Percentiles rank a stretch among this genome's conserved stretches.
Conservation (phyloP, 1,284 basidiomycete genomes). For the Cryptococcus sp. region DNA sequence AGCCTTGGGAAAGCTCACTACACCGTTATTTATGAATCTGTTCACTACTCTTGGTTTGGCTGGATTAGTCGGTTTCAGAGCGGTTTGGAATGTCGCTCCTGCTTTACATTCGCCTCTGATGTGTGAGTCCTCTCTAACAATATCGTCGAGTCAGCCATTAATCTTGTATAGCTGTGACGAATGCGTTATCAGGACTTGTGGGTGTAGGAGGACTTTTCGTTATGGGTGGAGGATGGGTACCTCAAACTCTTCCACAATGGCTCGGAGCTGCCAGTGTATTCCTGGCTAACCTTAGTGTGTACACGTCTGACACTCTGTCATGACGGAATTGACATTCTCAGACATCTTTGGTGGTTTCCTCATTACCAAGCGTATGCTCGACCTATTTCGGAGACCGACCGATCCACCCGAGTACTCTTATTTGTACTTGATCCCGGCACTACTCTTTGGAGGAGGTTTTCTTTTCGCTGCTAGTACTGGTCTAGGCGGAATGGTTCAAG, state of each 20-base stretch:
- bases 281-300: conserved; percentile 63
- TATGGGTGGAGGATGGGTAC: conserved; percentile 80
- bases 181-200: conserved; percentile 58
- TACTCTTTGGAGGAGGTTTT: conserved; percentile 74
- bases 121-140: conserved; percentile 19
- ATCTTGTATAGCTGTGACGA: conserved; percentile 31
- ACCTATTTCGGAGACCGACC: conserved; percentile 78
- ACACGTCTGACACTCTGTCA: not conserved
- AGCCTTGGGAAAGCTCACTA: conserved; percentile 69
- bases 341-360: conserved; percentile 77
- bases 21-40: conserved; percentile 73
- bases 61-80: conserved; percentile 74
- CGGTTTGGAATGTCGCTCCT: conserved; percentile 79
- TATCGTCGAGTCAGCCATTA: conserved; percentile 1
- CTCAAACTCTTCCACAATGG: conserved; percentile 68
- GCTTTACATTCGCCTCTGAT: conserved; percentile 61
- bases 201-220: conserved; percentile 79
- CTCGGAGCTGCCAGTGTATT: conserved; percentile 74
- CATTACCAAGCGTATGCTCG: conserved; percentile 79
- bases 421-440: conserved; percentile 70
- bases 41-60: conserved; percentile 70
- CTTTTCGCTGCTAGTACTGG: conserved; percentile 72
- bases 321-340: conserved; percentile 1
- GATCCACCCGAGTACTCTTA: conserved; percentile 81
- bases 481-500: conserved; percentile 76